Base-by-base conservation (phyloP, 2,329 filamentous ascomycete genomes). In the Fusarium hostae region DNA sequence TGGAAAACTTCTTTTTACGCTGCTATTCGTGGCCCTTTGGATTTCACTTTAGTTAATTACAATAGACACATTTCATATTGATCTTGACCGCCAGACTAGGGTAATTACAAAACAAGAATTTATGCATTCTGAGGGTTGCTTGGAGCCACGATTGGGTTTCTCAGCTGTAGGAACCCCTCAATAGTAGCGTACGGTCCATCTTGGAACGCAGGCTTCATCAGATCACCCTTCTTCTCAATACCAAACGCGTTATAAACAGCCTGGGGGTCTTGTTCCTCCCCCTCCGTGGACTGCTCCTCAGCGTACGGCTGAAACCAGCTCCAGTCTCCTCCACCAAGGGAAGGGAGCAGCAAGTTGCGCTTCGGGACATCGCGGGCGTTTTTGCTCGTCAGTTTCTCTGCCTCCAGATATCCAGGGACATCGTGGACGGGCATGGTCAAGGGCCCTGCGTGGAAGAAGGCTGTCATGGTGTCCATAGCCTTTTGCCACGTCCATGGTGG, bases 371-470 rank as follows among this genome's bases (percentile, higher is more conserved):
- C 57, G 0, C 37, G 57, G 15, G 59, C 20, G 3, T 48, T 48
- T 6, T 26, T 63, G 24, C 15, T 59, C 0, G 41, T 55, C 6
- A 43, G 34, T 2, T 37, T 51, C 6, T 50, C 57, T 5, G 43
- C 3, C 18, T 62, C 52, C 0, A 30, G 9, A 7, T 60, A 44
- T 1, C 71, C 70, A 16, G n/a, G 52, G 10, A 79, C 68, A 13
- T 78, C 70, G 1, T 37, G 39, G 15, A 59, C 55, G 5, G 75
- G 72, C 10, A 82, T 43, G 0, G 77, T 68, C 32, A 82, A 15
- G 1, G 82, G 83, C 0, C 83, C 83, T 0, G 76, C 57, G 51
- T 81, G 79, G 68, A 83, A 83, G 56, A 84, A 84, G 1, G 82
- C 81, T 0, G 77, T 82, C 77, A 84, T 84, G 4, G 61, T 77